Evolutionary conservation across 2,329 filamentous ascomycete genomes (phyloP).

Genomic region (Akanthomyces lecanii): DNA sequence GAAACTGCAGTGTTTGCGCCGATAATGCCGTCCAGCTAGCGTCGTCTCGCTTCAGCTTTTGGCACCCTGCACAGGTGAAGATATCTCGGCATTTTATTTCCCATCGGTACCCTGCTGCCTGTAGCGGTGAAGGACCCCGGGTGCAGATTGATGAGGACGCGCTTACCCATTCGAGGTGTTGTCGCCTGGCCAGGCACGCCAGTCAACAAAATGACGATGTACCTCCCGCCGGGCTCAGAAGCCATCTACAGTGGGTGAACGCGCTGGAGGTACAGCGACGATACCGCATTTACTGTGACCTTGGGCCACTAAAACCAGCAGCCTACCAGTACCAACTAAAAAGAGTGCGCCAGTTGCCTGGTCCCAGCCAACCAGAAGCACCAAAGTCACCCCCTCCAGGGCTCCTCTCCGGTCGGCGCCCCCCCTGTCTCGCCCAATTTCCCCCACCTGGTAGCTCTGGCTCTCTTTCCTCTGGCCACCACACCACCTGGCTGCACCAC

Average conservation of each 20-base stretch:
- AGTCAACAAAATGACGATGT: constrained; percentile 13
- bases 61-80: not conserved
- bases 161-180: not conserved
- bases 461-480: constrained; percentile 7
- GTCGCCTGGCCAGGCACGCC: not conserved
- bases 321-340: constrained; percentile 4
- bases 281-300: not conserved
- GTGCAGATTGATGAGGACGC: constrained; percentile 4
- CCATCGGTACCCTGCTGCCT: not conserved
- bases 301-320: constrained; percentile 3
- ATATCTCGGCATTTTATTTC: not conserved
- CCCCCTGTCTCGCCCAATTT: constrained; percentile 40
- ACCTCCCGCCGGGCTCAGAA: not conserved
- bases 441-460: constrained; percentile 36
- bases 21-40: not conserved
- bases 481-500: not conserved
- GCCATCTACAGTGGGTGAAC: not conserved
- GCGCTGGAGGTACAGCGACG: not conserved
- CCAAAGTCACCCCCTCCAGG: not conserved
- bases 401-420: constrained; percentile 15
- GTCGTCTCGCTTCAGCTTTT: not conserved
- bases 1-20: not conserved
- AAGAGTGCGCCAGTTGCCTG: not conserved
- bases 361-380: constrained; percentile 11
- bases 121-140: not conserved